Evolutionary conservation across 129 eudicot genomes (phyloP).

Genomic region (Tanacetum coccineum): DNA sequence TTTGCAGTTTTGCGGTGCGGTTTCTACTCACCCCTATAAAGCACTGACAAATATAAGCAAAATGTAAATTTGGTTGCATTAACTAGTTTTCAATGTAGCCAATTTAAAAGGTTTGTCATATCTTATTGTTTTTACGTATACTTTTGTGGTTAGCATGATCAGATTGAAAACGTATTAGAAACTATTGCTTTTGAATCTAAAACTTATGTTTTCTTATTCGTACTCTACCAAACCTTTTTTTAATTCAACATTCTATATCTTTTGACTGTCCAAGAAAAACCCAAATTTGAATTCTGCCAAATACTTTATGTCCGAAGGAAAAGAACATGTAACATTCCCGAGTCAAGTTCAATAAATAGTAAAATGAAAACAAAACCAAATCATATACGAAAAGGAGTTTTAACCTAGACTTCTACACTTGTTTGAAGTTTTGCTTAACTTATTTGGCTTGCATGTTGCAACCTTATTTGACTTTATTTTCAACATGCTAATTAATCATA

Average conservation of each 20-base stretch:
- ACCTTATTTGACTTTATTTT: no score
- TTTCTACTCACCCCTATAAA: no score
- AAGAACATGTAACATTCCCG: not conserved
- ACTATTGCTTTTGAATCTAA: not conserved
- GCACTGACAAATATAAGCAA: no score
- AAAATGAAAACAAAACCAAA: not conserved
- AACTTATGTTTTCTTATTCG: not conserved
- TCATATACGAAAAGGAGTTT: not conserved
- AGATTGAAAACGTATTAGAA: not conserved
- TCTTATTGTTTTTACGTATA: no score
- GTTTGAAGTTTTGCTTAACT: no score
- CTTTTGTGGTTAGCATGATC: no score
- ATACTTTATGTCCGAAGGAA: not conserved
- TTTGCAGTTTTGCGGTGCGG: no score
- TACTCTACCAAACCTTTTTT: not conserved
- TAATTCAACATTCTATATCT: not conserved
- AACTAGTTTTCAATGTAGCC: no score
- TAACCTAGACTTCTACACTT: not conserved
- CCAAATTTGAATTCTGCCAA: not conserved
- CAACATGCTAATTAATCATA: no score
- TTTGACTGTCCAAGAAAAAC: not conserved
- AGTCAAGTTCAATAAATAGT: not conserved
- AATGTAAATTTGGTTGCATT: no score
- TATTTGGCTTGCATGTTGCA: no score
- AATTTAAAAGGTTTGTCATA: no score